Evolutionary conservation across 2,329 filamentous ascomycete genomes (phyloP), one percentile per base, ranked within the genome.

Genomic region (Cladophialophora yegresii): DNA sequence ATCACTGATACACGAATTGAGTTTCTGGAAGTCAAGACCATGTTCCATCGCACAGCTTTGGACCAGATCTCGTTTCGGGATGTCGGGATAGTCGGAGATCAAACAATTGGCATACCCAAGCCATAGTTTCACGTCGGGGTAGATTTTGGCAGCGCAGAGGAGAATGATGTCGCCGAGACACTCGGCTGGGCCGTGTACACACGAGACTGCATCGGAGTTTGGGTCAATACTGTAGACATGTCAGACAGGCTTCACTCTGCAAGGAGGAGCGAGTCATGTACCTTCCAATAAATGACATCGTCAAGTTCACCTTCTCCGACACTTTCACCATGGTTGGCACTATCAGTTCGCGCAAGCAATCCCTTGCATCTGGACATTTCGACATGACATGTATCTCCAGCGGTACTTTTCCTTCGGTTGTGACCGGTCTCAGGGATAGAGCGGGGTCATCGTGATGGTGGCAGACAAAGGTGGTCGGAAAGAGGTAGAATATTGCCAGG

Each of bases 301-400:
- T 89, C 76, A 99, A 98, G 81, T 96, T 88, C 67, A 98, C 92
- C 76, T 96, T 95, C 68, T 91, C 85, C 66, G 86, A 83, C 43
- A 93, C 84, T 64, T 86, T 84, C 76, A 92, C 87, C 93, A 99
- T 97, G 23, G 88, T 85, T 0, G 95, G 95, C 16, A 98, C 79
- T 26, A 99, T 83, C 71, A 99, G 79, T 65, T 92, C 81, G 67
- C 87, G 85, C 22, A 99, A 81, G 73, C 93, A 97, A 74, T 91
- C 89, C 76, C 83, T 84, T 1, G 95, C 92, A 77, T 99, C 95
- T 0, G 93, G 93, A 73, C 95, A 99, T 82, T 98, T 97, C 79
- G 88, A 91, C 89, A 98, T 99, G 72, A 98, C 95, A 76, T 98
- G 93, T 62, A 92, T 91, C 76, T 99, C 95, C 1, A 99, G 79